These are phyloP conservation scores for Xylaria nigripes DNA, from an alignment of 495 filamentous ascomycete genomes.

Conservation along the genomic window DNA sequence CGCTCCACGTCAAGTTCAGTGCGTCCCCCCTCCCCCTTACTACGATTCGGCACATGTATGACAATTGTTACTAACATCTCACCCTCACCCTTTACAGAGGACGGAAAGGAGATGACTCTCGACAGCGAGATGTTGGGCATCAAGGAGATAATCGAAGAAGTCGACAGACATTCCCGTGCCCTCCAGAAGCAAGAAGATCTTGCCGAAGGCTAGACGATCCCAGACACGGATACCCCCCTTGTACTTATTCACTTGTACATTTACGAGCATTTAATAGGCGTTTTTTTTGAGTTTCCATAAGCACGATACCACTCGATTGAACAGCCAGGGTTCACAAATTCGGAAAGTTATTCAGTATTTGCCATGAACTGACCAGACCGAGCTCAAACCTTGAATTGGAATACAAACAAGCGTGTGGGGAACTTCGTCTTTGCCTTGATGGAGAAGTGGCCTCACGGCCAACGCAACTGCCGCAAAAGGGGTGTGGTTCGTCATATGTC, in stretches of 20 bases:
- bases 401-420: neutral
- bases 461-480: neutral
- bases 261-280: constrained; percentile 19
- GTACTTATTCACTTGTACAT: constrained; percentile 10
- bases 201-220: constrained; percentile 41
- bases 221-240: neutral
- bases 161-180: constrained; percentile 76
- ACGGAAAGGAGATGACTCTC: constrained; percentile 68
- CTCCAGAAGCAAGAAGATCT: constrained; percentile 78
- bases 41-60: too few relatives aligned
- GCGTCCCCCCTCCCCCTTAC: constrained; percentile 24
- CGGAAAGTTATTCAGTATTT: neutral
- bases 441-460: neutral
- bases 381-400: neutral
- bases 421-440: neutral
- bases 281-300: constrained; percentile 16
- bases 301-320: constrained; percentile 7
- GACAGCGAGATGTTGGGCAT: constrained; percentile 71
- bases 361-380: neutral
- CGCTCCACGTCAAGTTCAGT: constrained; percentile 76
- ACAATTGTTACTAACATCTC: neutral
- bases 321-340: neutral
- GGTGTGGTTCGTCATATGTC: neutral
- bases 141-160: constrained; percentile 78
- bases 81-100: constrained; percentile 48